Evolutionary conservation across 805 yeast genomes (phyloP).

Genomic region (Candida saitoana): DNA sequence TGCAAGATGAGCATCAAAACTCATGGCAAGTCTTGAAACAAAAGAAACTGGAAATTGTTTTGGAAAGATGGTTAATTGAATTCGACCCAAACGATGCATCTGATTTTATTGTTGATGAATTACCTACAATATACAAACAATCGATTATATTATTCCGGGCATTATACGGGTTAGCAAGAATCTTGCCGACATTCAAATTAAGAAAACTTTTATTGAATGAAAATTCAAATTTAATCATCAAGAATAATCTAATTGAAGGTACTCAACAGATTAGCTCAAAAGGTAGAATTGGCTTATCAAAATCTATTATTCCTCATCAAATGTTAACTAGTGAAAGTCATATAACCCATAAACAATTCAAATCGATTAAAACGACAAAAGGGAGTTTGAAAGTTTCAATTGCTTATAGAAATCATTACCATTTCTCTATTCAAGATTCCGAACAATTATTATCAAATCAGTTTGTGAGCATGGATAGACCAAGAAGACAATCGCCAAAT

Average conservation of each 20-base stretch:
- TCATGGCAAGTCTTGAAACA: constrained; percentile 50
- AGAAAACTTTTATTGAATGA: constrained; percentile 27
- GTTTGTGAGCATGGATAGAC: constrained; percentile 45
- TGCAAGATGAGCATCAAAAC: constrained; percentile 52
- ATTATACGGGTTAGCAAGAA: constrained; percentile 57
- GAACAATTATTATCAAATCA: constrained; percentile 62
- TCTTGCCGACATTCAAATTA: constrained; percentile 71
- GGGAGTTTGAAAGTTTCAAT: constrained; percentile 76
- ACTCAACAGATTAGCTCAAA: constrained; percentile 71
- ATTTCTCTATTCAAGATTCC: constrained; percentile 62
- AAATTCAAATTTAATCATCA: constrained; percentile 37
- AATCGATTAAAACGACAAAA: constrained; percentile 68
- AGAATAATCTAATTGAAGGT: constrained; percentile 69
- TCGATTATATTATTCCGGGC: constrained; percentile 71
- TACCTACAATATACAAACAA: constrained; percentile 69
- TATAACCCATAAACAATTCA: constrained; percentile 57
- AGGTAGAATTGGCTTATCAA: constrained; percentile 82
- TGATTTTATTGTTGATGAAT: constrained; percentile 41
- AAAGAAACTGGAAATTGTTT: constrained; percentile 76
- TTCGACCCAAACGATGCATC: constrained; percentile 50
- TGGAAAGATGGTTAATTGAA: constrained; percentile 92
- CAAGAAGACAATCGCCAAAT: constrained; percentile 3
- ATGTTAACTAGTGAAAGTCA: constrained; percentile 41
- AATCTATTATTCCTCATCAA: constrained; percentile 50
- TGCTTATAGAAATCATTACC: constrained; percentile 69